phyloP scores from a whole-genome alignment of 2,329 filamentous ascomycete genomes.

The Tolypocladium inflatum region DNA sequence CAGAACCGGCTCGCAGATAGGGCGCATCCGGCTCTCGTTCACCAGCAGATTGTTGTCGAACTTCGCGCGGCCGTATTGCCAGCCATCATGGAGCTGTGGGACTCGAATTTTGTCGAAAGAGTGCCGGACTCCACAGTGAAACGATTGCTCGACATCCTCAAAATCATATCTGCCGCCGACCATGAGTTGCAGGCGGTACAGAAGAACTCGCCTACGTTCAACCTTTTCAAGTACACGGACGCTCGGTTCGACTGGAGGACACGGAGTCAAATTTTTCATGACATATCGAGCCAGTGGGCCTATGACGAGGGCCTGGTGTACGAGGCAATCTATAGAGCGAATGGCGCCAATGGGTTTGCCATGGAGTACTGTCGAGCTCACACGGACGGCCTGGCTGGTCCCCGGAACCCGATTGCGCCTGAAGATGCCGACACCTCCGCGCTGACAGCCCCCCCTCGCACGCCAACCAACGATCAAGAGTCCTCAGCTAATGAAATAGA shows the following conservation, averaged over 20 bases:
- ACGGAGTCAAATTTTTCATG: slow-evolving; percentile 15
- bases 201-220: slow-evolving; percentile 34
- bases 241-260: slow-evolving; percentile 37
- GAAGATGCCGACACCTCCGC: slow-evolving; percentile 39
- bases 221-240: slow-evolving; percentile 33
- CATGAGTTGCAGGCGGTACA: slow-evolving; percentile 56
- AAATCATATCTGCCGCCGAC: slow-evolving; percentile 68
- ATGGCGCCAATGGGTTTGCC: slow-evolving; percentile 51
- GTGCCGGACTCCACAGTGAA: slow-evolving; percentile 68
- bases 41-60: slow-evolving; percentile 76
- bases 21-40: slow-evolving; percentile 29
- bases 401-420: slow-evolving; percentile 57
- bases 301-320: slow-evolving; percentile 52
- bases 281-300: slow-evolving; percentile 19
- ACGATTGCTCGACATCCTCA: slow-evolving; percentile 74
- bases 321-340: slow-evolving; percentile 77
- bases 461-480: slow-evolving; percentile 12
- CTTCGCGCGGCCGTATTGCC: slow-evolving; percentile 73
- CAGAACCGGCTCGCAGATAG: slow-evolving; percentile 29
- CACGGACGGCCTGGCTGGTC: slow-evolving; percentile 43
- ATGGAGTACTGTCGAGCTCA: slow-evolving; percentile 68
- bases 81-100: slow-evolving; percentile 71
- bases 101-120: slow-evolving; percentile 74
- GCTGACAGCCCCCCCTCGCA: slow-evolving; percentile 13
- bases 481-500: slow-evolving; percentile 11